Evolutionary conservation across 129 eudicot genomes (phyloP).

Genomic region (Lactuca sativa): DNA sequence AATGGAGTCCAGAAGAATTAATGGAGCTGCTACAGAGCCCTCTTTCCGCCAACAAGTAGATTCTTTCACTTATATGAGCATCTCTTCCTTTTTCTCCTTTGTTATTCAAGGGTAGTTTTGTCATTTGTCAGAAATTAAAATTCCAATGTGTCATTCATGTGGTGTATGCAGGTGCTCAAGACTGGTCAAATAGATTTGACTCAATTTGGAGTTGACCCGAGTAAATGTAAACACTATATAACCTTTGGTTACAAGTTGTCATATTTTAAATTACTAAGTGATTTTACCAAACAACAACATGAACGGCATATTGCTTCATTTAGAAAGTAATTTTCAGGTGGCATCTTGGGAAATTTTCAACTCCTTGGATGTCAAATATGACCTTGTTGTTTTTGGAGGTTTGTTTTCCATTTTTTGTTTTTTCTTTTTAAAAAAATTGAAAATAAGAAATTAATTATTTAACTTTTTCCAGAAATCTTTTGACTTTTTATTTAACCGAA

Average conservation of each 20-base stretch:
- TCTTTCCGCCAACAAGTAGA: conserved; percentile 96
- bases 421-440: too few relatives aligned
- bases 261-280: background rate
- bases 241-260: background rate
- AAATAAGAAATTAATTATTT: too few relatives aligned
- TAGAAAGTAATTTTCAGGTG: too few relatives aligned
- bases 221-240: conserved; percentile 64
- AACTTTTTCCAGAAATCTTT: too few relatives aligned
- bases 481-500: too few relatives aligned
- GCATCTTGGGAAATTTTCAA: too few relatives aligned
- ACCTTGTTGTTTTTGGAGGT: too few relatives aligned
- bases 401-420: too few relatives aligned
- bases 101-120: background rate
- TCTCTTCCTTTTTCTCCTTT: background rate
- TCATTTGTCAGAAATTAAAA: too few relatives aligned
- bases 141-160: background rate
- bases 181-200: conserved; percentile 96
- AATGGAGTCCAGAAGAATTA: conserved; percentile 67
- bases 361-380: too few relatives aligned
- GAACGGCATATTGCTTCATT: too few relatives aligned
- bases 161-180: conserved; percentile 70
- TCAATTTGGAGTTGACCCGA: conserved; percentile 98
- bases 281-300: too few relatives aligned
- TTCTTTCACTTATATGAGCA: conserved; percentile 84
- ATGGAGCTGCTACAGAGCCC: conserved; percentile 91